These are phyloP conservation scores for Andrographis paniculata DNA, from an alignment of 305 asterid species.

Conservation along the genomic window DNA sequence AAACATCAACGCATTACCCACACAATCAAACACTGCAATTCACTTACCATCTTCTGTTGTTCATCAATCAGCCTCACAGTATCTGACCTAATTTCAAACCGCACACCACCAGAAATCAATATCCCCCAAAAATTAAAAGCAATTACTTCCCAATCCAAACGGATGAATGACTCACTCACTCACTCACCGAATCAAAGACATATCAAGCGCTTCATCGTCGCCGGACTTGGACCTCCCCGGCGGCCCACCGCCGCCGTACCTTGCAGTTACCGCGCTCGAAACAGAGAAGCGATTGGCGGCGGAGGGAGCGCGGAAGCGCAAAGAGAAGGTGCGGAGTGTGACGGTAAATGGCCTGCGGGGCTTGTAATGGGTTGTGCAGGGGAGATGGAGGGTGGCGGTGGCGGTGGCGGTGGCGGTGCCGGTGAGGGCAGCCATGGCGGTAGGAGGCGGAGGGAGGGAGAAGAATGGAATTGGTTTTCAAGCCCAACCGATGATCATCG, in stretches of 20 bases:
- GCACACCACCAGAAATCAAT: conserved; percentile 15
- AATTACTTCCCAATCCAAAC: not conserved
- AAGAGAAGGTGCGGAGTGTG: conserved; percentile 17
- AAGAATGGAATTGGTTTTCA: too few species aligned
- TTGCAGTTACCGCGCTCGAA: not conserved
- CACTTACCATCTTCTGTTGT: conserved; percentile 88
- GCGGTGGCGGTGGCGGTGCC: conserved; percentile 47
- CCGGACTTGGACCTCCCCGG: conserved; percentile 1
- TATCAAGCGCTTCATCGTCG: not conserved
- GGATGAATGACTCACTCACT: not conserved
- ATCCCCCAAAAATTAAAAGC: not conserved
- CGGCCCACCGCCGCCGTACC: conserved; percentile 1
- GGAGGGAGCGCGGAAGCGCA: conserved; percentile 7
- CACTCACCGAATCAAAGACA: not conserved
- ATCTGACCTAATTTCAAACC: conserved; percentile 66
- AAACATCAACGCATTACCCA: not conserved
- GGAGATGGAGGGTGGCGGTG: conserved; percentile 7
- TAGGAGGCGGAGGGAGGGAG: too few species aligned
- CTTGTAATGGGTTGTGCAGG: not conserved
- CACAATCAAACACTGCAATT: conserved; percentile 18
- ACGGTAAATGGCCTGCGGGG: too few species aligned
- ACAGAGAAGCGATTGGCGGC: not conserved
- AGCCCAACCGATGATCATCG: too few species aligned
- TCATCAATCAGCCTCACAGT: conserved; percentile 82
- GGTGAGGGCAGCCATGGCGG: conserved; percentile 80